Evolutionary conservation across 805 yeast genomes (phyloP), one percentile per base, ranked within the genome.

Genomic region (Tetrapisispora pingtungensis): DNA sequence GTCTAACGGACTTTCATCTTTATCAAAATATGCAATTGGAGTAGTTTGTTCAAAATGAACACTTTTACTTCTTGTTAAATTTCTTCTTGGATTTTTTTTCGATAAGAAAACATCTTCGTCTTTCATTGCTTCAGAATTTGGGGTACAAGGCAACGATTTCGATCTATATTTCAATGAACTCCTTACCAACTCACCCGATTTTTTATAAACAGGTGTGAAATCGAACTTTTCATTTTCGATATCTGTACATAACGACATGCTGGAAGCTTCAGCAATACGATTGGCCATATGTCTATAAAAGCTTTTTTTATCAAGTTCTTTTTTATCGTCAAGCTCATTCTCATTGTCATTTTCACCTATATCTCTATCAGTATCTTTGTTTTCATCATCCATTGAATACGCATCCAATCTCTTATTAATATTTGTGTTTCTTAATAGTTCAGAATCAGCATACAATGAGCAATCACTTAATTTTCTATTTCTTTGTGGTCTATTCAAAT

Each of bases 41-140:
- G 72, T 77, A 33, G 71, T 77, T 33, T 77, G 73, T 41, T 84
- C 88, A 59, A 87, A 87, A 69, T 86, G 96, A 10, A 87, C 96
- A 59, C 77, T 84, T 56, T 80, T 81, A 54, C 78, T 74, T 57
- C 74, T 73, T 3, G 78, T 74, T 17, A 84, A 31, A 18, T 17
- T 28, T n/a, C 40, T 37, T 13, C 33, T 15, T 17, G 17, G 32
- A 37, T 18, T 27, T 17, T 18, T 28, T 10, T 17, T 7, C 26
- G 17, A 18, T 24, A 3, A 12, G 18, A 10, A 8, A 18, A 3
- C 19, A 12, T 14, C 32, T 10, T 34, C 34, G 19, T 41, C 39
- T 14, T 33, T 19, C 27, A 34, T 14, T 18, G 38, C 15, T 27
- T 18, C 32, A 3, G 26, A 14, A 35, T 30, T 41, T 10, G 44